A percentile compares a stretch with the other conserved stretches of the same genome.
These are phyloP conservation scores for Daldinia loculata DNA, from an alignment of 495 filamentous ascomycete species.

Conservation along the genomic window DNA sequence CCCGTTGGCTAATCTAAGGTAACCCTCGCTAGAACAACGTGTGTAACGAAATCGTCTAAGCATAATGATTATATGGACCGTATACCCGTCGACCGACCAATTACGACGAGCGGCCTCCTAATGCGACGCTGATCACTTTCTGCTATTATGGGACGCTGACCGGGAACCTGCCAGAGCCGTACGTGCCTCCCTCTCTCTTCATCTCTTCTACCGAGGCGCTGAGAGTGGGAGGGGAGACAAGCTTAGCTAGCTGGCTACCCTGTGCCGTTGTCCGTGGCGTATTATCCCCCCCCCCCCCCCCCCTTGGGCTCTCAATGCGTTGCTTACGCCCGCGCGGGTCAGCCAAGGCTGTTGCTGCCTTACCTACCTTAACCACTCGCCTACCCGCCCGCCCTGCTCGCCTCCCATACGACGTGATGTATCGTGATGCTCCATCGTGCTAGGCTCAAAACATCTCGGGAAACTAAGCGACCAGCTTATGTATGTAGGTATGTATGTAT, in stretches of 20 bases:
- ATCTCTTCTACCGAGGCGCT: background rate
- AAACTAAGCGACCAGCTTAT: conserved; percentile 10
- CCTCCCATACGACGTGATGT: conserved; percentile 13
- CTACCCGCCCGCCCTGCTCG: background rate
- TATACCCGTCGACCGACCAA: conserved; percentile 13
- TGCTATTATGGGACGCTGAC: conserved; percentile 28
- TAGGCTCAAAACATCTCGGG: background rate
- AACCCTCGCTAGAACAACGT: conserved; percentile 5
- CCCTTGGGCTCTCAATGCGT: conserved; percentile 10
- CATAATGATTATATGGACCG: conserved; percentile 29
- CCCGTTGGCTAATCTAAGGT: conserved; percentile 3
- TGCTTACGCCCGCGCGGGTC: conserved; percentile 9
- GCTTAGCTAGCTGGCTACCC: background rate
- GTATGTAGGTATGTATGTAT: background rate
- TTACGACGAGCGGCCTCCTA: background rate
- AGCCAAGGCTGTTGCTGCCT: conserved; percentile 27
- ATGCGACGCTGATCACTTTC: conserved; percentile 20
- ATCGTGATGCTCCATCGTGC: conserved; percentile 7
- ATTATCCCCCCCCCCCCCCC: background rate
- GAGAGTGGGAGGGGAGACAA: background rate
- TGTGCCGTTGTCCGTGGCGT: conserved; percentile 3
- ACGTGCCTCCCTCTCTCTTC: background rate
- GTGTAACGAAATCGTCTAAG: conserved; percentile 29
- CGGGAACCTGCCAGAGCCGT: conserved; percentile 5
- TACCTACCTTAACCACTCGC: conserved; percentile 16